Conservation (phyloP, 1,284 basidiomycete genomes). For the Inonotus obliquus region DNA sequence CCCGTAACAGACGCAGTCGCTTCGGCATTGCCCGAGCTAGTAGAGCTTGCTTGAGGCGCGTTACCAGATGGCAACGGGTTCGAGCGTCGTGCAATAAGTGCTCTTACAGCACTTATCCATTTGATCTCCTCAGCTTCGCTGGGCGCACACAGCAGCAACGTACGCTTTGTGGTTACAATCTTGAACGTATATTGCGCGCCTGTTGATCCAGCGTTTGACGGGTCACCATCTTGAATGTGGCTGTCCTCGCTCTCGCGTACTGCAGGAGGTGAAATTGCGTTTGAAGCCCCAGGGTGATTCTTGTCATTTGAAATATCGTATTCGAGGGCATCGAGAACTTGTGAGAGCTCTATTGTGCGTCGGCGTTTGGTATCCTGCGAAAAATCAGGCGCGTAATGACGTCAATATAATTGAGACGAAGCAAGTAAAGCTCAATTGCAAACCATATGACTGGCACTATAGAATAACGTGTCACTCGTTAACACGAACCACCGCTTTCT, state of each 20-base stretch:
- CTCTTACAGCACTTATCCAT: constrained; percentile 93
- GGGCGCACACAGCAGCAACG: constrained; percentile 87
- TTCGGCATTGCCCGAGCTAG: constrained; percentile 15
- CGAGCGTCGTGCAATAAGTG: constrained; percentile 74
- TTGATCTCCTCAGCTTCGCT: constrained; percentile 98
- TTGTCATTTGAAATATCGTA: constrained; percentile 46
- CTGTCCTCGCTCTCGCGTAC: constrained; percentile 1
- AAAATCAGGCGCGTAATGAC: not conserved
- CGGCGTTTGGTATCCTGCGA: constrained; percentile 82
- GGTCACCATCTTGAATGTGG: constrained; percentile 4
- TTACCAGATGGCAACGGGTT: constrained; percentile 40
- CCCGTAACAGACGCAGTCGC: constrained; percentile 11
- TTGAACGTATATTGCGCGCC: constrained; percentile 71
- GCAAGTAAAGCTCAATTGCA: constrained; percentile 28
- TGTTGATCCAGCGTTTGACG: constrained; percentile 26
- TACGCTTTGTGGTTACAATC: constrained; percentile 92
- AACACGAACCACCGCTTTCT: constrained; percentile 91
- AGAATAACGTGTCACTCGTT: constrained; percentile 75
- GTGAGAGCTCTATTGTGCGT: constrained; percentile 77
- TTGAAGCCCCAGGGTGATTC: not conserved
- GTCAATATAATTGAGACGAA: not conserved
- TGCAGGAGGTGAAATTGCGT: constrained; percentile 5
- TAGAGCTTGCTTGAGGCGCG: constrained; percentile 18
- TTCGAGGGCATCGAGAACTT: constrained; percentile 92
- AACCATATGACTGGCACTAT: constrained; percentile 88